A percentile compares a stretch with the other conserved stretches of the same genome.
Evolutionary conservation across 805 yeast species (phyloP).

Genomic region (Sugiyamaella boreocaroliniensis): DNA sequence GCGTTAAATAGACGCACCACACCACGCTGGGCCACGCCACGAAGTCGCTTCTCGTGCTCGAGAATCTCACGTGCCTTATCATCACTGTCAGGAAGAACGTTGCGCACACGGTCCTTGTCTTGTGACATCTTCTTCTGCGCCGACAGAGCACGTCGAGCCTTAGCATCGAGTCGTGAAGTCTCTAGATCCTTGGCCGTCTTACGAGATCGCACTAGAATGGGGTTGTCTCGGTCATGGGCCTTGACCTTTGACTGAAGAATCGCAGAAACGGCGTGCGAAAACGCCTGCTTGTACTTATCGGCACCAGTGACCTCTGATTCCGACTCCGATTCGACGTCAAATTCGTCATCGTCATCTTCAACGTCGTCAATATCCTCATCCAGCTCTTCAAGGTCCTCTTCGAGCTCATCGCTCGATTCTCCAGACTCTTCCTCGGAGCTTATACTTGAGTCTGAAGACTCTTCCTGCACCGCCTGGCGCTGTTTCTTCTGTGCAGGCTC

Average conservation of each 20-base stretch:
- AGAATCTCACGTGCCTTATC: conserved; percentile 47
- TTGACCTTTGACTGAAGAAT: conserved; percentile 79
- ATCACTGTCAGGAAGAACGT: conserved; percentile 60
- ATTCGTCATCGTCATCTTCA: conserved; percentile 23
- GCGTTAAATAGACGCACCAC: conserved; percentile 82
- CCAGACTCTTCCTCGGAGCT: conserved; percentile 13
- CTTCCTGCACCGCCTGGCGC: background rate
- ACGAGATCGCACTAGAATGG: conserved; percentile 78
- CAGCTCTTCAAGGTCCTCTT: conserved; percentile 20
- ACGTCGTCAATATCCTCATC: conserved; percentile 20
- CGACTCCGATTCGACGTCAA: conserved; percentile 16
- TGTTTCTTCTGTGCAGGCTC: too few species aligned
- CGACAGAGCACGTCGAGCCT: conserved; percentile 65
- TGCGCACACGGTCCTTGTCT: conserved; percentile 60
- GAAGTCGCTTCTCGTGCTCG: conserved; percentile 61
- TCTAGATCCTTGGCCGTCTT: conserved; percentile 69
- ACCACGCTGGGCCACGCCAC: conserved; percentile 82
- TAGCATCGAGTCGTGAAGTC: conserved; percentile 70
- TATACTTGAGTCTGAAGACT: background rate
- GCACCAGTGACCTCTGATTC: conserved; percentile 21
- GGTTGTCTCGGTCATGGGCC: conserved; percentile 83
- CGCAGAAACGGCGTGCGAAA: conserved; percentile 78
- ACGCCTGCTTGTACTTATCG: conserved; percentile 34
- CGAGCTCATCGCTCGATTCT: conserved; percentile 18
- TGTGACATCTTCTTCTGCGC: conserved; percentile 64